Percentiles rank a stretch among this genome's conserved stretches.
Conservation (phyloP, 1,139 yeast species). For the Yamadazyma mexicana region DNA sequence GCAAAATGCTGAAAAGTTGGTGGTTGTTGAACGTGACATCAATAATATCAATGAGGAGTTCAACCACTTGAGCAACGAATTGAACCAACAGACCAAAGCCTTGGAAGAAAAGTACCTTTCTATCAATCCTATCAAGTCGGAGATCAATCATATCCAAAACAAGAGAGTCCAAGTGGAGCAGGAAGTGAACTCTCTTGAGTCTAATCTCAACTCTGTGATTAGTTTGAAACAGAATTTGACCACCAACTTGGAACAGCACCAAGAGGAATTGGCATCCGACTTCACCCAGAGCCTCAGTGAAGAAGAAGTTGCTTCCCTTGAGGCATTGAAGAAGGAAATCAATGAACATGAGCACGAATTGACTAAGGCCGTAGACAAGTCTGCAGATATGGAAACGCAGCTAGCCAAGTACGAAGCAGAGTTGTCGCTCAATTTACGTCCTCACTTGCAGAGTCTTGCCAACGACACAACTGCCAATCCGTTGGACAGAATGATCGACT, state of each 20-base stretch:
- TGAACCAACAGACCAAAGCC: constrained; percentile 44
- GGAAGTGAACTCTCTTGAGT: constrained; percentile 32
- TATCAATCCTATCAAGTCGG: constrained; percentile 46
- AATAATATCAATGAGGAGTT: constrained; percentile 27
- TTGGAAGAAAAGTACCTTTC: constrained; percentile 34
- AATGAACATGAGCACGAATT: constrained; percentile 41
- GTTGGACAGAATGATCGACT: constrained; percentile 27
- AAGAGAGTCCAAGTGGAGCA: constrained; percentile 44
- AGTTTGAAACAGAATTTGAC: constrained; percentile 26
- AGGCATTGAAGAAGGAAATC: constrained; percentile 37
- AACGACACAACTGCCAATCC: constrained; percentile 18
- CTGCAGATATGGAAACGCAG: constrained; percentile 51
- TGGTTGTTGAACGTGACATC: constrained; percentile 21
- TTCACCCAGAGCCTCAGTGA: constrained; percentile 55
- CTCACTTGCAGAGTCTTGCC: constrained; percentile 33
- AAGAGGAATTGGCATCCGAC: constrained; percentile 51
- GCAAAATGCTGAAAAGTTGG: constrained; percentile 31
- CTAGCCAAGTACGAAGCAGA: constrained; percentile 58
- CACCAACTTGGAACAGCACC: constrained; percentile 37
- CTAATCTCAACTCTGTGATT: constrained; percentile 22
- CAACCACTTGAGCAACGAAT: constrained; percentile 37
- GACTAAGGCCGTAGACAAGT: constrained; percentile 40
- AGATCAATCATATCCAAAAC: constrained; percentile 40
- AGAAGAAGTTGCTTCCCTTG: constrained; percentile 39
- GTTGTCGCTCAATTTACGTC: constrained; percentile 48